Percentiles rank a stretch among this genome's conserved stretches.
Evolutionary conservation across 2,329 filamentous ascomycete species (phyloP).

Genomic region (Diaporthe aspalathi): DNA sequence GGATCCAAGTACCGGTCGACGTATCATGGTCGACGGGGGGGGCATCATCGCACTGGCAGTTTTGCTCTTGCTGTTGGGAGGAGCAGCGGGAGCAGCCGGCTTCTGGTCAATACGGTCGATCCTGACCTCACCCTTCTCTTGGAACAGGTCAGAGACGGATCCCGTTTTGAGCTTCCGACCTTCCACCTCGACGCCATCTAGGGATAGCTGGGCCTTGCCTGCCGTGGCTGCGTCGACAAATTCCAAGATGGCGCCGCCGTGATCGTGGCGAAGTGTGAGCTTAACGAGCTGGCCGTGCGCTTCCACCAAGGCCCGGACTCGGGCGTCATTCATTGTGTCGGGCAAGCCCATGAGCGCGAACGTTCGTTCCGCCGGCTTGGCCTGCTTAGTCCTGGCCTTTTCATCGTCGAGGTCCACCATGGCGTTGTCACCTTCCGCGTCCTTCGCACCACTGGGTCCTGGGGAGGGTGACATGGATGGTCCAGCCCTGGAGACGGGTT

Average conservation of each 20-base stretch:
- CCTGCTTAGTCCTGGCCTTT: conserved; percentile 35
- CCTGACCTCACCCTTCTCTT: conserved; percentile 59
- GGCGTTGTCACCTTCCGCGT: conserved; percentile 53
- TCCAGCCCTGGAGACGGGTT: conserved; percentile 60
- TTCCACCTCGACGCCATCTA: conserved; percentile 67
- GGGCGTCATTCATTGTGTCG: conserved; percentile 91
- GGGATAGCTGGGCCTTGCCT: conserved; percentile 74
- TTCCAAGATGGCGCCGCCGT: conserved; percentile 88
- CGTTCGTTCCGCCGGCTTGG: conserved; percentile 56
- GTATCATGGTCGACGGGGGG: conserved; percentile 54
- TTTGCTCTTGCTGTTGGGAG: conserved; percentile 46
- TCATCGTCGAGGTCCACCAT: conserved; percentile 48
- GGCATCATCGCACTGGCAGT: conserved; percentile 54
- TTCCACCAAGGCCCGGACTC: conserved; percentile 79
- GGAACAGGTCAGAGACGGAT: conserved; percentile 64
- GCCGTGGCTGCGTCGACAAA: conserved; percentile 77
- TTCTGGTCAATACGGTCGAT: conserved; percentile 54
- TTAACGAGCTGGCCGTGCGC: conserved; percentile 78
- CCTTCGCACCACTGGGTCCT: conserved; percentile 43
- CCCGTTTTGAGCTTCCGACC: conserved; percentile 67
- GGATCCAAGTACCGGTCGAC: conserved; percentile 50
- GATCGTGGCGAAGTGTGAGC: conserved; percentile 81
- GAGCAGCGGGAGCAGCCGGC: conserved; percentile 47
- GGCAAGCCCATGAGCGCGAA: conserved; percentile 87
- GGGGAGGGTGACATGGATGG: conserved; percentile 51